Percentiles rank a stretch among this genome's conserved stretches.
These are phyloP conservation scores for Hydnum rufescens DNA, from an alignment of 768 basidiomycete genomes.

Conservation along the genomic window DNA sequence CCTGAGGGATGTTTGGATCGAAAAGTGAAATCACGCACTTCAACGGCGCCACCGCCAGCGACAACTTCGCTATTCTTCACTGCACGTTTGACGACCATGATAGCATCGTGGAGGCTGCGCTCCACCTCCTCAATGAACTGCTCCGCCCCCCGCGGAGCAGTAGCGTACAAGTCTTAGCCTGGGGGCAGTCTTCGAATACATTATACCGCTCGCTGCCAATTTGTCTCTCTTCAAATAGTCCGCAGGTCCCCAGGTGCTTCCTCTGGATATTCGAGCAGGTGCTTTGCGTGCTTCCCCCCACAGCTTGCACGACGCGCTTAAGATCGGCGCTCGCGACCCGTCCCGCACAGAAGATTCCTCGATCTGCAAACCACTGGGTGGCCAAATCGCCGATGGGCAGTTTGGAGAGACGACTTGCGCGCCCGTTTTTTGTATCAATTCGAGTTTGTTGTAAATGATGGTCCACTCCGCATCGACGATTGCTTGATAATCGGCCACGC, in stretches of 20 bases:
- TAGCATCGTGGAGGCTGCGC: constrained; percentile 89
- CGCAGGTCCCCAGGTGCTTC: constrained; percentile 90
- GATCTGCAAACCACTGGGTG: constrained; percentile 98
- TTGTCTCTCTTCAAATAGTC: constrained; percentile 79
- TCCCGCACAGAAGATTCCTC: constrained; percentile 97
- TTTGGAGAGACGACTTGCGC: constrained; percentile 96
- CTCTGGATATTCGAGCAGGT: constrained; percentile 82
- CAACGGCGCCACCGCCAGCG: constrained; percentile 92
- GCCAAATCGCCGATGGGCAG: constrained; percentile 96
- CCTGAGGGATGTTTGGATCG: background rate
- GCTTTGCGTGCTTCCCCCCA: constrained; percentile 85
- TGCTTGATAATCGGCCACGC: constrained; percentile 94
- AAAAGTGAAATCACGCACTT: constrained; percentile 31
- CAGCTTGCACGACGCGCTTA: constrained; percentile 85
- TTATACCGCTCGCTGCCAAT: constrained; percentile 96
- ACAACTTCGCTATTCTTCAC: constrained; percentile 92
- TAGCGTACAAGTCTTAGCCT: constrained; percentile 89
- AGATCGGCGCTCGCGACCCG: constrained; percentile 82
- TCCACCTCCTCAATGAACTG: constrained; percentile 99
- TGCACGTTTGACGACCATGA: constrained; percentile 99
- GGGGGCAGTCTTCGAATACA: constrained; percentile 79
- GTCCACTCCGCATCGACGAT: constrained; percentile 99
- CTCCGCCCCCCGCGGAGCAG: constrained; percentile 86
- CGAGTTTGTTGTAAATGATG: constrained; percentile 93
- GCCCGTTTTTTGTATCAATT: constrained; percentile 88